Conservation (phyloP, 1,284 basidiomycete genomes). For the Marasmius tenuissimus region DNA sequence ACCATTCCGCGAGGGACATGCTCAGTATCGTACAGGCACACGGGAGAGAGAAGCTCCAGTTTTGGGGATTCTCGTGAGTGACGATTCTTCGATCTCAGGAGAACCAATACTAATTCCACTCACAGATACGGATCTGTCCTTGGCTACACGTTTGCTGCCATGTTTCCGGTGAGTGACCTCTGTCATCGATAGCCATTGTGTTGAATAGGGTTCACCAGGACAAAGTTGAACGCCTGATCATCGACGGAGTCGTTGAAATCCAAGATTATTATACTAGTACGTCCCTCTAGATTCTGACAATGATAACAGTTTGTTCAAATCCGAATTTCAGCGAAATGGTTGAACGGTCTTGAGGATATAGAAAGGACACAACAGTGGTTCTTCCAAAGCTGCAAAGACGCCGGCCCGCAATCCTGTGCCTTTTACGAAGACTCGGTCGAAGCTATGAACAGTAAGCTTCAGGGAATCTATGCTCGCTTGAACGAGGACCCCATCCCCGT, state of each 20-base stretch:
- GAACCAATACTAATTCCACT: not conserved
- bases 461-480: slow-evolving; percentile 10
- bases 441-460: slow-evolving; percentile 9
- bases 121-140: slow-evolving; percentile 19
- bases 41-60: slow-evolving; percentile 45
- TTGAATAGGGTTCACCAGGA: slow-evolving; percentile 7
- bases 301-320: too few species aligned
- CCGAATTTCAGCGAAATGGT: slow-evolving; percentile 3
- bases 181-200: not conserved
- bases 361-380: slow-evolving; percentile 12
- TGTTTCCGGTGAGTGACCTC: slow-evolving; percentile 18
- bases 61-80: slow-evolving; percentile 48
- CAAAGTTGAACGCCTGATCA: slow-evolving; percentile 18
- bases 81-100: too few species aligned
- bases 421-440: slow-evolving; percentile 15
- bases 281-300: not conserved
- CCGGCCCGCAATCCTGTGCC: slow-evolving; percentile 4
- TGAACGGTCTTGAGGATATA: slow-evolving; percentile 12
- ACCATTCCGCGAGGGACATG: slow-evolving; percentile 50
- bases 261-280: slow-evolving; percentile 16
- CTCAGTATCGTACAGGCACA: slow-evolving; percentile 43
- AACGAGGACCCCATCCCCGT: slow-evolving; percentile 15
- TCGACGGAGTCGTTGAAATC: slow-evolving; percentile 19
- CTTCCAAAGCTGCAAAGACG: slow-evolving; percentile 11
- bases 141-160: slow-evolving; percentile 20